phyloP scores from a whole-genome alignment of 2,329 filamentous ascomycete species.

The Aaosphaeria pasadenensis region DNA sequence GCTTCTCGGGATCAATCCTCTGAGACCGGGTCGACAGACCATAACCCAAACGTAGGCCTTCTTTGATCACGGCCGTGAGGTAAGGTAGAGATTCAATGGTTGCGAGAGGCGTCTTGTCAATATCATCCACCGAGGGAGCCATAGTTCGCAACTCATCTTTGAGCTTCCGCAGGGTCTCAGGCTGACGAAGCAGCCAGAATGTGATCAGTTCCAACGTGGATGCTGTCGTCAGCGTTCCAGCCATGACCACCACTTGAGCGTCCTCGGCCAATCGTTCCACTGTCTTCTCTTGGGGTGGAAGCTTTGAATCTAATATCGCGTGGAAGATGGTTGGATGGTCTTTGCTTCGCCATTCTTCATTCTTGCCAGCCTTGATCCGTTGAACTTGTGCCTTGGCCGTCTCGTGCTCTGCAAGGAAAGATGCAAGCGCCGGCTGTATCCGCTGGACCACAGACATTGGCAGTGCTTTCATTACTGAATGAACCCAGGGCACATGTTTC shows the following conservation, averaged over 20 bases:
- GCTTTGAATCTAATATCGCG: not conserved
- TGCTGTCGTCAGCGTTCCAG: constrained; percentile 1
- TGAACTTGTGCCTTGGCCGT: not conserved
- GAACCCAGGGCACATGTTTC: not conserved
- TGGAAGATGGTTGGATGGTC: constrained; percentile 1
- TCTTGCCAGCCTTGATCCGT: not conserved
- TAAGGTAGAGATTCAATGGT: constrained; percentile 1
- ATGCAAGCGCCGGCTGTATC: not conserved
- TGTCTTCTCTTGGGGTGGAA: not conserved
- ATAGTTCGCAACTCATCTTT: constrained; percentile 1
- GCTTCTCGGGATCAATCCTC: constrained; percentile 11
- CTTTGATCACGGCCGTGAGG: constrained; percentile 2
- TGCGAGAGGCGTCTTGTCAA: not conserved
- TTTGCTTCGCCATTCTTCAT: not conserved
- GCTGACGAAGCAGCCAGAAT: constrained; percentile 1
- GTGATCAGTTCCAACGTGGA: not conserved
- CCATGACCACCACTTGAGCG: not conserved
- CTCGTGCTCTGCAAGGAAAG: not conserved
- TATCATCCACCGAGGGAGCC: not conserved
- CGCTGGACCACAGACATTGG: not conserved
- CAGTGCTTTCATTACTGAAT: not conserved
- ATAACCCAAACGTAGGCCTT: constrained; percentile 15
- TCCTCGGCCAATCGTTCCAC: constrained; percentile 4
- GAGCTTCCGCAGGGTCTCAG: constrained; percentile 1
- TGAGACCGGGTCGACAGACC: constrained; percentile 7